Base-by-base conservation (phyloP, 345 rosid genomes). In the Stellera chamaejasme region DNA sequence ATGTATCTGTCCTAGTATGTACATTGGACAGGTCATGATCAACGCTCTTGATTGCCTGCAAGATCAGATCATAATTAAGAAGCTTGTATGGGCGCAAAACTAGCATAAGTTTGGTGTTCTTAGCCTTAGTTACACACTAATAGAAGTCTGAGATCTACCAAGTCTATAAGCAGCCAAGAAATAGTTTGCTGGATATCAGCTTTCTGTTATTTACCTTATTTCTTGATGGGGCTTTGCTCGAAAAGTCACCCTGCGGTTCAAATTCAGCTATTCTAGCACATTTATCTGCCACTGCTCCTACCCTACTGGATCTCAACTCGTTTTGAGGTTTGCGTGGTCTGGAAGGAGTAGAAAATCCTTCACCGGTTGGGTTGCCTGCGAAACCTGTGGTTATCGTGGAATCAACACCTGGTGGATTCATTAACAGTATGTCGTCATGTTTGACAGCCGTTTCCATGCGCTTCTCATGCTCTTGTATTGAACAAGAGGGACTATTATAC, bases 41-140 rank as follows among this genome's bases (percentile, higher is more conserved):
- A 44, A 10, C 56, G 44, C 15, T 43, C 14, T 59, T 45, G 19
- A 44, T 39, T 44, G 15, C 42, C 68, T 59, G 61, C 73, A 54
- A 63, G 50, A 54, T 50, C 27, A 53, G 48, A 58, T 25, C 6
- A 36, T 2, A 15, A 26, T 54, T 45, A 49, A 49, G 0, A 36
- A 50, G 25, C 4, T 0, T 10, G 13, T 3, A 60, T 6, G 10
- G 16, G 7, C 45, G 12, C 13, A 16, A 13, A 12, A 15, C 3
- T 1, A 16, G 23, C 43, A 23, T 41, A 6, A 43, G 44, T 55
- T 32, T 27, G 14, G 23, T 25, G 10, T 15, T 2, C 27, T 47
- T 6, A 63, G 23, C 11, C 42, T 62, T 56, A 32, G 10, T 14
- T 16, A 23, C 8, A 19, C 28, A 19, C 14, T 50, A 27, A 28